A percentile compares a stretch with the other conserved stretches of the same genome.
Conservation (phyloP, 345 rosid genomes). For the Eucalyptus pauciflora region DNA sequence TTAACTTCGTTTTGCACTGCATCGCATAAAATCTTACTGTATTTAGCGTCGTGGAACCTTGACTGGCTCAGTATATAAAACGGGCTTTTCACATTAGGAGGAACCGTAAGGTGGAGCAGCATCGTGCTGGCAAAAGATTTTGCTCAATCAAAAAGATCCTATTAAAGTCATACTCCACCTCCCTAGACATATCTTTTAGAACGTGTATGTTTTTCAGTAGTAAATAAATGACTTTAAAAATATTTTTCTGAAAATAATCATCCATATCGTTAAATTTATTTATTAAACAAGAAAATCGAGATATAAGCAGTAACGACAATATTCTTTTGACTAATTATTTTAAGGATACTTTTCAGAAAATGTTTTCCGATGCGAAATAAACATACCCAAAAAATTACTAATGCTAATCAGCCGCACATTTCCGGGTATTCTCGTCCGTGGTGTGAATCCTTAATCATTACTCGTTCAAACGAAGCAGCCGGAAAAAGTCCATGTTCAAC, state of each 20-base stretch:
- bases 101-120: background rate
- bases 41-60: background rate
- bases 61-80: background rate
- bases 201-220: background rate
- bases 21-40: background rate
- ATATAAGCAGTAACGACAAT: no score
- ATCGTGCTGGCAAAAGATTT: background rate
- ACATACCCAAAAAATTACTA: no score
- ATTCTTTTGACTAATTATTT: background rate
- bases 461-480: background rate
- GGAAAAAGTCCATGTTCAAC: background rate
- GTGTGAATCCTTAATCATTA: background rate
- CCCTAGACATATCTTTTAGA: background rate
- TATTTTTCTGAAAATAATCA: no score
- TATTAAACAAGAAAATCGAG: background rate
- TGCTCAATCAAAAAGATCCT: background rate
- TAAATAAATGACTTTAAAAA: accelerated
- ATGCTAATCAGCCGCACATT: background rate
- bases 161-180: background rate
- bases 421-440: background rate
- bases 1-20: background rate
- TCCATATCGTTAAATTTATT: no score
- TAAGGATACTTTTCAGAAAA: background rate
- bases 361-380: background rate
- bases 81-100: background rate